phyloP scores from a whole-genome alignment of 2,329 filamentous ascomycete species.

The Didymella glomerata region DNA sequence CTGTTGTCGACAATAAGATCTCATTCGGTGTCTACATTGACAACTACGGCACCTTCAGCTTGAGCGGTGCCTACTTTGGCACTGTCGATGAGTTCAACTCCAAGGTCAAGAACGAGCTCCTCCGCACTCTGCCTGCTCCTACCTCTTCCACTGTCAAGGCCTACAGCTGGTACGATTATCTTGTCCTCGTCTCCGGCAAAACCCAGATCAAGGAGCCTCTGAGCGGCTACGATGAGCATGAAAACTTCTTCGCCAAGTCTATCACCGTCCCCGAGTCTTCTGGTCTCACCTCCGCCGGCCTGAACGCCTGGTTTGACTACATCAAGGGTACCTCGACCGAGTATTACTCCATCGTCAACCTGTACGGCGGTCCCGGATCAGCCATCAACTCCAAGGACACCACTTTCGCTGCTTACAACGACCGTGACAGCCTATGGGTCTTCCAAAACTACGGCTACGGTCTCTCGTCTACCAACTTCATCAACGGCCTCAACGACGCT shows the following conservation, averaged over 20 bases:
- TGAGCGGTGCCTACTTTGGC: slow-evolving; percentile 55
- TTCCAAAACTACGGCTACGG: slow-evolving; percentile 49
- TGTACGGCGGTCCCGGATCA: slow-evolving; percentile 51
- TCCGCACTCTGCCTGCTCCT: slow-evolving; percentile 47
- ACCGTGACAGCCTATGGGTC: slow-evolving; percentile 50
- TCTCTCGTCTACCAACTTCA: slow-evolving; percentile 42
- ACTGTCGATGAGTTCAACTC: slow-evolving; percentile 48
- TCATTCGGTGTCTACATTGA: slow-evolving; percentile 56
- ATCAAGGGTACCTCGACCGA: slow-evolving; percentile 34
- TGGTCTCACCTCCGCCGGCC: slow-evolving; percentile 39
- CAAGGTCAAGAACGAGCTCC: slow-evolving; percentile 51
- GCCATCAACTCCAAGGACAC: slow-evolving; percentile 48
- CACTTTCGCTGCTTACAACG: slow-evolving; percentile 47
- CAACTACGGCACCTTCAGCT: slow-evolving; percentile 41
- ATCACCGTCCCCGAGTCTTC: slow-evolving; percentile 51
- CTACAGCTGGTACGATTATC: slow-evolving; percentile 50
- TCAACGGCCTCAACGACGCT: slow-evolving; percentile 55
- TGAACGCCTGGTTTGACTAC: slow-evolving; percentile 45
- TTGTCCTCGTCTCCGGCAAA: slow-evolving; percentile 54
- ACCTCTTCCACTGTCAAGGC: slow-evolving; percentile 33
- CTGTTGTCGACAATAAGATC: slow-evolving; percentile 53
- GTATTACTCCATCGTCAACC: slow-evolving; percentile 52
- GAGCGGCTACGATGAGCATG: slow-evolving; percentile 50
- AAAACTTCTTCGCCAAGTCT: slow-evolving; percentile 54
- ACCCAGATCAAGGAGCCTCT: slow-evolving; percentile 39